A percentile compares a stretch with the other conserved stretches of the same genome.
These are phyloP conservation scores for Monilinia aucupariae DNA, from an alignment of 2,329 filamentous ascomycete species.

Conservation along the genomic window DNA sequence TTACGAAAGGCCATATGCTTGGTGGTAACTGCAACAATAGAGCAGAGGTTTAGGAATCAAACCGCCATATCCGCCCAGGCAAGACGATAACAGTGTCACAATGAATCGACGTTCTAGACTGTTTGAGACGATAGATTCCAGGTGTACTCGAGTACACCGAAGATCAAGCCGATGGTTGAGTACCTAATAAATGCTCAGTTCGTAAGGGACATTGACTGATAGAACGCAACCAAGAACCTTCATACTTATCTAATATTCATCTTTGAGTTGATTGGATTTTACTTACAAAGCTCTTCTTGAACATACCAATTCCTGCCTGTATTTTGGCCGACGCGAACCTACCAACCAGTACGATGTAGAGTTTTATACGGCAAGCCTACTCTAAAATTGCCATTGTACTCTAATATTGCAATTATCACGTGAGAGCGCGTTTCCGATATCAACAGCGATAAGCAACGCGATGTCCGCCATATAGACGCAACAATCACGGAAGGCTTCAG, in stretches of 20 bases:
- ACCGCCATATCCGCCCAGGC: neutral
- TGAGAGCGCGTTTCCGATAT: constrained; percentile 1
- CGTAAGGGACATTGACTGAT: neutral
- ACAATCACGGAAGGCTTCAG: neutral
- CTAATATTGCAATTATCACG: neutral
- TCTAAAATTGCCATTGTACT: neutral
- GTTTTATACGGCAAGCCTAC: neutral
- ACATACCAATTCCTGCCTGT: no score
- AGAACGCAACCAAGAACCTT: neutral
- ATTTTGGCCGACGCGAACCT: no score
- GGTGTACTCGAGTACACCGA: no score
- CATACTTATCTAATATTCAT: neutral
- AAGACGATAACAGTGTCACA: neutral
- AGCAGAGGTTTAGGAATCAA: neutral
- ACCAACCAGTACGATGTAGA: no score
- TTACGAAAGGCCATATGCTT: neutral
- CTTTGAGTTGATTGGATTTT: neutral
- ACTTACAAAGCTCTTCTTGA: no score
- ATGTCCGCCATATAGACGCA: constrained; percentile 1
- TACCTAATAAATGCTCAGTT: neutral
- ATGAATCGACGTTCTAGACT: neutral
- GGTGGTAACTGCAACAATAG: neutral
- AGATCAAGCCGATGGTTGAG: neutral
- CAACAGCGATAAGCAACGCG: constrained; percentile 12
- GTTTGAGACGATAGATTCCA: no score